phyloP scores from a whole-genome alignment of 2,329 filamentous ascomycete species.

The Pseudogymnoascus pannorum region DNA sequence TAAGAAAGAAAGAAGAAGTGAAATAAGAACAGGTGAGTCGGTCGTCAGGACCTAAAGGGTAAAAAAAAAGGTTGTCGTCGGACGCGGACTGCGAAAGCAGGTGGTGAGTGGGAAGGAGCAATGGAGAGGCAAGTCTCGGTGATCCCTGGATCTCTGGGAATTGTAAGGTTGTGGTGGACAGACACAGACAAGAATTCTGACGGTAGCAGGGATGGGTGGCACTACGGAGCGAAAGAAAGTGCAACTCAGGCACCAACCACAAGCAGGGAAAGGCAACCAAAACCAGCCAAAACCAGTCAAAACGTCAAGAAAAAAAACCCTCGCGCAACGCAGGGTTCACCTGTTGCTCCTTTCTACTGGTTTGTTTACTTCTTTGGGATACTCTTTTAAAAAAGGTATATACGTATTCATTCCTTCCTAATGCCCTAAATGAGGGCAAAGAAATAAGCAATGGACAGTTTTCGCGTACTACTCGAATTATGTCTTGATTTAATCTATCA shows the following conservation, averaged over 20 bases:
- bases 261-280: background rate
- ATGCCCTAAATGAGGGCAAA: slow-evolving; percentile 1
- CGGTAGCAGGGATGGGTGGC: background rate
- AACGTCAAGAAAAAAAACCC: background rate
- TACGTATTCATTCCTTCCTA: too few relatives aligned
- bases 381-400: background rate
- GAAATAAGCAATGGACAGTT: background rate
- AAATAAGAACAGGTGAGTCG: background rate
- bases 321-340: background rate
- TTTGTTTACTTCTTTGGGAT: background rate
- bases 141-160: slow-evolving; percentile 5
- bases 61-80: background rate
- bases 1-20: background rate
- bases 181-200: slow-evolving; percentile 3
- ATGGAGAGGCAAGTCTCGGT: background rate
- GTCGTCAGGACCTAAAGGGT: background rate
- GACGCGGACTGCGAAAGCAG: background rate
- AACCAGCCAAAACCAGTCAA: background rate
- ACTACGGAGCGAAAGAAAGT: background rate
- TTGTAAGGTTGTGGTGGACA: slow-evolving; percentile 4
- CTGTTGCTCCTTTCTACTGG: background rate
- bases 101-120: background rate
- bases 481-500: background rate
- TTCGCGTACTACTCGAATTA: background rate
- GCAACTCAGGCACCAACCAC: slow-evolving; percentile 7